phyloP scores from a whole-genome alignment of 2,329 filamentous ascomycete species.

The Phyllosticta citribraziliensis region DNA sequence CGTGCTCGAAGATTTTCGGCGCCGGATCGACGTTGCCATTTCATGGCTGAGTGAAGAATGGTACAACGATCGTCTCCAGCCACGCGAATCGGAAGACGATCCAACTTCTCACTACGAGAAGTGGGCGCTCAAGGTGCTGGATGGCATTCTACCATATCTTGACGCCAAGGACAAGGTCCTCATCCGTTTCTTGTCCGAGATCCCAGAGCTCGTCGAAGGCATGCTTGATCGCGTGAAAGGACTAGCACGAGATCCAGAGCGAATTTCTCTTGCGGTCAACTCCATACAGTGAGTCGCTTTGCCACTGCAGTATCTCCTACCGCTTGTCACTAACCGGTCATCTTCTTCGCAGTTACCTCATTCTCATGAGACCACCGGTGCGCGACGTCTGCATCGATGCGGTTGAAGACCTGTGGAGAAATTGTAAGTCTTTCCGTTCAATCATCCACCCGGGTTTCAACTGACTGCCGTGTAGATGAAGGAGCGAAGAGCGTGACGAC shows the following conservation, averaged over 20 bases:
- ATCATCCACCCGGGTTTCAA: not conserved
- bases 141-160: constrained; percentile 84
- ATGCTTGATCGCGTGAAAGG: constrained; percentile 64
- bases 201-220: constrained; percentile 64
- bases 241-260: constrained; percentile 53
- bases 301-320: not conserved
- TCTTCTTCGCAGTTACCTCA: constrained; percentile 35
- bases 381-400: constrained; percentile 48
- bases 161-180: constrained; percentile 83
- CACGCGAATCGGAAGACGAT: constrained; percentile 34
- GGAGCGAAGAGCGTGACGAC: constrained; percentile 38
- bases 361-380: constrained; percentile 51
- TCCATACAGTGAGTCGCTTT: constrained; percentile 42
- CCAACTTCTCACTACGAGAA: constrained; percentile 57
- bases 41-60: constrained; percentile 96
- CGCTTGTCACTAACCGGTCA: not conserved
- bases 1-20: constrained; percentile 84
- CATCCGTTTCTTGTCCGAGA: constrained; percentile 82
- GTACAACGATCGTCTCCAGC: constrained; percentile 72
- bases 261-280: constrained; percentile 49
- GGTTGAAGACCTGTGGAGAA: constrained; percentile 48
- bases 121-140: constrained; percentile 72
- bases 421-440: constrained; percentile 30
- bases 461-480: constrained; percentile 24
- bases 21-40: constrained; percentile 80